These are phyloP conservation scores for Discostella stelligera DNA, from an alignment of 352 stramenopile species.

Conservation along the genomic window DNA sequence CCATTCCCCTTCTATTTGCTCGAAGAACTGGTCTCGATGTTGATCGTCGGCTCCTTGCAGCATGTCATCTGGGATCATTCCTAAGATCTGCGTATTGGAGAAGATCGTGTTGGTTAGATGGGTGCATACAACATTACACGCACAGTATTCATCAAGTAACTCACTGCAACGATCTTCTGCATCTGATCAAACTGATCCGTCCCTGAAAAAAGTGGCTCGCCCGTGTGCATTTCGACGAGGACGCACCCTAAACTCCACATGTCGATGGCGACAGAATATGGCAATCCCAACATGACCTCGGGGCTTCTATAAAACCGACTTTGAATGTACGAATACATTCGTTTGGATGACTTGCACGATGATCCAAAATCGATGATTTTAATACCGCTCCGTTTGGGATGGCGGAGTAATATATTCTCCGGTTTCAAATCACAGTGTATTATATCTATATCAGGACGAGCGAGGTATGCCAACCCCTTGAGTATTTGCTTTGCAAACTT, in stretches of 20 bases:
- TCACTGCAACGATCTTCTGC: conserved; percentile 90
- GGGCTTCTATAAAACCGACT: conserved; percentile 96
- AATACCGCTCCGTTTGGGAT: conserved; percentile 92
- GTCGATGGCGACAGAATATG: conserved; percentile 96
- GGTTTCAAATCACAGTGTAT: conserved; percentile 99
- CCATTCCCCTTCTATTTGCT: conserved; percentile 62
- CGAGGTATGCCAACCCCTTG: conserved; percentile 87
- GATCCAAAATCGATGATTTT: conserved; percentile 99
- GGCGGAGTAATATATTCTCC: conserved; percentile 96
- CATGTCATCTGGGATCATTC: conserved; percentile 90
- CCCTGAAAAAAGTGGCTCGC: conserved; percentile 95
- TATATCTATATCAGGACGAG: conserved; percentile 90
- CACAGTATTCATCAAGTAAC: conserved; percentile 21
- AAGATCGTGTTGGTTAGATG: conserved; percentile 11
- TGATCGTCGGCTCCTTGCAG: conserved; percentile 87
- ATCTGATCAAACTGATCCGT: conserved; percentile 96
- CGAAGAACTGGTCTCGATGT: conserved; percentile 90
- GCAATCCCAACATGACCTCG: conserved; percentile 93
- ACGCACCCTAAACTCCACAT: conserved; percentile 99
- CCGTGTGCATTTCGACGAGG: conserved; percentile 97
- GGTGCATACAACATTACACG: not conserved
- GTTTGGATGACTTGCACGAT: conserved; percentile 89
- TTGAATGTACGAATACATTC: conserved; percentile 95
- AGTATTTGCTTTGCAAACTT: conserved; percentile 97
- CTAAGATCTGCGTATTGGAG: conserved; percentile 86